Base-by-base conservation (phyloP, 257 asterid species). In the Solanum neorickii region DNA sequence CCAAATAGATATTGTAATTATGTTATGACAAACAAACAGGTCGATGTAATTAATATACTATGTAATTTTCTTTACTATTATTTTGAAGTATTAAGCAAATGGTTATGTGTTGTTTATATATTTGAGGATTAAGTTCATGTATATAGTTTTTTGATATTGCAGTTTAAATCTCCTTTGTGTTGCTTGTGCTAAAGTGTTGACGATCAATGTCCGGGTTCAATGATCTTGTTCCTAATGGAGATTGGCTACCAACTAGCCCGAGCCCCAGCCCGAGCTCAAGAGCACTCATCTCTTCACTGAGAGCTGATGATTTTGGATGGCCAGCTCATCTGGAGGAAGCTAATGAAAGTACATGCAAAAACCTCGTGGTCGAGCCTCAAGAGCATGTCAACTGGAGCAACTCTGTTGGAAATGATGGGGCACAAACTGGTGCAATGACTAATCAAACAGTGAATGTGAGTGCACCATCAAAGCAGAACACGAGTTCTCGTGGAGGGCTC, bases 161-260 rank as follows among this genome's bases (percentile, higher is more conserved):
- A 29, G 84, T 70, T 33, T 72, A 72, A 31, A 85, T 83, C 87
- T 69, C 27, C 42, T 25, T 47, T 62, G 47, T 83, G 84, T 87
- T 77, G 89, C 73, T 76, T 72, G 39, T 86, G 42, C 25, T 52
- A 21, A 31, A 35, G 73, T 27, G 87, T 29, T 74, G 21, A 52
- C 41, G 66, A 37, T 10, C 68, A 78, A 95, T 95, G 98, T 91
- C 93, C 12, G 97, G 94, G 41, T 96, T 91, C 87, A 94, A 92
- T 88, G 95, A 94, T 75, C 94, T 91, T 65, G 91, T 90, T 84
- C 92, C 95, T 87, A 35, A 88, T 90, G 98, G 94, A 87, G 98
- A 95, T 86, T 94, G 97, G 97, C 85, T 91, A 93, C 89, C 92
- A 85, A 93, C 93, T 16, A 91, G 60, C 60, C 60, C 60, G 18